Percentiles rank a stretch among this genome's conserved stretches.
phyloP scores from a whole-genome alignment of 2,329 filamentous ascomycete species.

The Cryphonectria nitschkei region DNA sequence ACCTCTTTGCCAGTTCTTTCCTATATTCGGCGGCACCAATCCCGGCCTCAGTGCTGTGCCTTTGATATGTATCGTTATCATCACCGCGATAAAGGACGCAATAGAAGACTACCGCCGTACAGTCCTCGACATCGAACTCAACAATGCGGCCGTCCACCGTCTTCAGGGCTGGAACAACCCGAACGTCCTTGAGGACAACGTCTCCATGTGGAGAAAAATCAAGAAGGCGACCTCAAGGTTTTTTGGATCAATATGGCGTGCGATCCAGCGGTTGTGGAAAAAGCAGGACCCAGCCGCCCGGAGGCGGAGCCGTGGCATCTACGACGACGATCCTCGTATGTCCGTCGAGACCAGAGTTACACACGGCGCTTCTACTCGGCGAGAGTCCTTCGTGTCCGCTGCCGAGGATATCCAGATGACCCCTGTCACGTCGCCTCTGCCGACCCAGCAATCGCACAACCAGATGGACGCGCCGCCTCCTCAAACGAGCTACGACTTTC shows the following conservation, averaged over 20 bases:
- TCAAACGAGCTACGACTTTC: slow-evolving; percentile 39
- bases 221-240: slow-evolving; percentile 83
- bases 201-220: slow-evolving; percentile 82
- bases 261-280: slow-evolving; percentile 52
- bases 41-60: slow-evolving; percentile 89
- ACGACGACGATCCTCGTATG: slow-evolving; percentile 60
- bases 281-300: slow-evolving; percentile 53
- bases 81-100: slow-evolving; percentile 92
- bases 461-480: slow-evolving; percentile 38
- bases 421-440: slow-evolving; percentile 81
- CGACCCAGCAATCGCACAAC: slow-evolving; percentile 44
- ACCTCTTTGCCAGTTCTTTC: slow-evolving; percentile 74
- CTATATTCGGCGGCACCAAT: slow-evolving; percentile 91
- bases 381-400: slow-evolving; percentile 57
- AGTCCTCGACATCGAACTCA: slow-evolving; percentile 87
- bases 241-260: slow-evolving; percentile 57
- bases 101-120: slow-evolving; percentile 95
- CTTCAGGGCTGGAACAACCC: slow-evolving; percentile 89
- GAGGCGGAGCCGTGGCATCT: slow-evolving; percentile 51
- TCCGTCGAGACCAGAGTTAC: slow-evolving; percentile 67
- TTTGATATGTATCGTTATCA: slow-evolving; percentile 85
- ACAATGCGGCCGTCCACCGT: slow-evolving; percentile 93
- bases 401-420: slow-evolving; percentile 91
- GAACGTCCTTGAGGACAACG: slow-evolving; percentile 84
- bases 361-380: slow-evolving; percentile 53